Evolutionary conservation across 176 grass and related monocot genomes (phyloP), one percentile per base, ranked within the genome.

Genomic region (Lolium perenne): DNA sequence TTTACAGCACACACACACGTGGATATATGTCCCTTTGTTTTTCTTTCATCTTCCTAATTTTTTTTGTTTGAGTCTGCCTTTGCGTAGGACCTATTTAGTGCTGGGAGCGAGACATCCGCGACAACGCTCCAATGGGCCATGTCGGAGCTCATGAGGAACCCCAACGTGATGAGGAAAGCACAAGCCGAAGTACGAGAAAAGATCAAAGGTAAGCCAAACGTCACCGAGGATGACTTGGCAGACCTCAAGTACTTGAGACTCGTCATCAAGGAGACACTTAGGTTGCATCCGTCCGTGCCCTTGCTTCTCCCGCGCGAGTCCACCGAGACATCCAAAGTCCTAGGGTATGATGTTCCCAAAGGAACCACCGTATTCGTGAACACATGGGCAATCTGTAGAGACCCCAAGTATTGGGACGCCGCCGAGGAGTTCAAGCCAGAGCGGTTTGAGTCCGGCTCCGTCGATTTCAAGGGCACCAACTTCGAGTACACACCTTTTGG

Each of bases 231-330:
- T 1, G 80, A 92, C 58, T 45, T 89, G 26, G 49, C 51, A 0
- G 79, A 75, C 58, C 87, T 89, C 0, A 84, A 57, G 0, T 92
- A 87, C 67, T n/a, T 92, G 7, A 74, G 78, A 40, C 82, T 80
- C 6, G 82, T 85, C 7, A 80, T 86, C 29, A 91, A 91, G 64
- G 92, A 94, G 58, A 88, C 86, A 18, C 26, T 88, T n/a, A 38
- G 92, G 67, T 21, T 93, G 57, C 88, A 93, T 22, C 82, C 92
- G 0, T 14, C 88, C 0, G 82, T 64, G 4, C 83, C 88, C 0
- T 23, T 91, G 48, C 20, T 78, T 0, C 26, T 86, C 9, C 85
- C 62, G 0, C 74, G 92, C 1, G 86, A 88, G 56, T 57, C 78
- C 20, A 83, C 6, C 4, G 51, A 88, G 54, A 1, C 78, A 12